These are phyloP conservation scores for Aspergillus tanneri DNA, from an alignment of 2,329 filamentous ascomycete genomes.

Conservation along the genomic window DNA sequence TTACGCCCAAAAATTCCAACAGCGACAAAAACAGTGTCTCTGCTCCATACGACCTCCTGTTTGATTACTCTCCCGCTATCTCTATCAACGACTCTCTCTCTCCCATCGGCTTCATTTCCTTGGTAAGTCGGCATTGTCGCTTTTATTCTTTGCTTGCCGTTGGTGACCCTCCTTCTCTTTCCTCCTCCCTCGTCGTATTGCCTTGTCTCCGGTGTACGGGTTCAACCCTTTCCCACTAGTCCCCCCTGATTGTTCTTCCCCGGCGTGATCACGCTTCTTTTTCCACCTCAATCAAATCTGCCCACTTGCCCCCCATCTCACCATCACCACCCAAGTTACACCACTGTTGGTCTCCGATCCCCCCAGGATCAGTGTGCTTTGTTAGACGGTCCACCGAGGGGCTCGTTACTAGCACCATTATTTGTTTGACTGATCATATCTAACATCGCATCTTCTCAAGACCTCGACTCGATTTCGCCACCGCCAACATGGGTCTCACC, in stretches of 20 bases:
- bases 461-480: conserved; percentile 30
- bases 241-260: conserved; percentile 11
- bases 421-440: conserved; percentile 18
- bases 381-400: background rate
- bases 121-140: conserved; percentile 5
- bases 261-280: conserved; percentile 12
- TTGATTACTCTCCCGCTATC: conserved; percentile 14
- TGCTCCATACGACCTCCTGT: conserved; percentile 11
- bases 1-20: conserved; percentile 36
- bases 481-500: conserved; percentile 86
- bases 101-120: conserved; percentile 5
- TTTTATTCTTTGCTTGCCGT: background rate
- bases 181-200: conserved; percentile 4
- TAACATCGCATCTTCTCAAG: conserved; percentile 20
- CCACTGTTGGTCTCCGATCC: background rate
- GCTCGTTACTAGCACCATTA: background rate
- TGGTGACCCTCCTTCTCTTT: background rate
- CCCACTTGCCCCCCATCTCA: conserved; percentile 1
- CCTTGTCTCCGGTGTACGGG: conserved; percentile 14
- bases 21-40: conserved; percentile 26
- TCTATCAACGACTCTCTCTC: conserved; percentile 9
- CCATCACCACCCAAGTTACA: background rate
- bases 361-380: background rate
- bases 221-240: conserved; percentile 13
- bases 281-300: conserved; percentile 4